Percentiles rank a stretch among this genome's conserved stretches.
phyloP scores from a whole-genome alignment of 345 rosid species.

The Syzygium aromaticum region DNA sequence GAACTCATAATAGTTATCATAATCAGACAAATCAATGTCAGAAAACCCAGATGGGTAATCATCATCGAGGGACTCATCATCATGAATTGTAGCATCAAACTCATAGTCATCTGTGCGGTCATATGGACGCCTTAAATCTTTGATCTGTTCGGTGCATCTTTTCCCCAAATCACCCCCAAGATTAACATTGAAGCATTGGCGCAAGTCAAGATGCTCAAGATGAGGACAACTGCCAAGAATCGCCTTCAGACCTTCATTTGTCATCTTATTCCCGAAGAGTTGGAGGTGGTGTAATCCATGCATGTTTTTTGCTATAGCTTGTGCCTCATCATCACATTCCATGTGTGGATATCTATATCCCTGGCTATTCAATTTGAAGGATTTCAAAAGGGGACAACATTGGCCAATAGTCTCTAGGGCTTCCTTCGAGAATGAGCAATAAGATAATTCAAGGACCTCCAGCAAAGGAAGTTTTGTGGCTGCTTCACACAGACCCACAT shows the following conservation, averaged over 20 bases:
- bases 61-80: slow-evolving; percentile 11
- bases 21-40: slow-evolving; percentile 33
- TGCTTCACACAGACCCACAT: slow-evolving; percentile 28
- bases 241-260: slow-evolving; percentile 47
- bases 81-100: slow-evolving; percentile 6
- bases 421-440: slow-evolving; percentile 14
- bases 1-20: slow-evolving; percentile 21
- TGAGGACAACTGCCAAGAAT: slow-evolving; percentile 53
- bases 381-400: slow-evolving; percentile 29
- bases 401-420: slow-evolving; percentile 22
- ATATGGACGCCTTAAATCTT: slow-evolving; percentile 33
- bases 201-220: slow-evolving; percentile 63
- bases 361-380: slow-evolving; percentile 25
- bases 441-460: slow-evolving; percentile 50
- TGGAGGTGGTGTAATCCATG: slow-evolving; percentile 39
- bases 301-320: slow-evolving; percentile 58
- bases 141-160: slow-evolving; percentile 33
- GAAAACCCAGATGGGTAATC: slow-evolving; percentile 20
- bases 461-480: slow-evolving; percentile 37
- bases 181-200: slow-evolving; percentile 44
- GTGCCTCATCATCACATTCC: slow-evolving; percentile 39
- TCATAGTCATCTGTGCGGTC: slow-evolving; percentile 43
- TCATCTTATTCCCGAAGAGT: slow-evolving; percentile 44
- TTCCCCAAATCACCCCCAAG: slow-evolving; percentile 33
- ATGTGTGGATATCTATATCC: slow-evolving; percentile 8